phyloP scores from a whole-genome alignment of 106 monocot genomes.

The Amphibolis antarctica region DNA sequence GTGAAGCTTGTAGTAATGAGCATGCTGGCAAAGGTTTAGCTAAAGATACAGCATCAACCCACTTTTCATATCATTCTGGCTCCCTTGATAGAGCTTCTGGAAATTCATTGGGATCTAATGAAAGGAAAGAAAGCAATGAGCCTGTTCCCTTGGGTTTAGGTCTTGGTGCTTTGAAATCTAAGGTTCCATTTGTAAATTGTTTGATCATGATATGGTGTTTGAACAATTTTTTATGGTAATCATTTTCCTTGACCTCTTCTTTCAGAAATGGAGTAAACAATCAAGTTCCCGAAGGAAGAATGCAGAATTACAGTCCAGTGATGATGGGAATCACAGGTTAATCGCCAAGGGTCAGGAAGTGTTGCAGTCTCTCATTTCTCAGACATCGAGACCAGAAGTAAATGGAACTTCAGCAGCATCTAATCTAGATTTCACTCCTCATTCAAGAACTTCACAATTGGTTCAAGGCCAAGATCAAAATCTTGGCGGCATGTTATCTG shows the following conservation, averaged over 20 bases:
- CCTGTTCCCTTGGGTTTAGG: conserved; percentile 57
- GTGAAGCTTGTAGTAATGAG: not conserved
- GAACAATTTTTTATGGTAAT: not conserved
- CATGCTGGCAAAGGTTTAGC: not conserved
- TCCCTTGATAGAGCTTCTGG: not conserved
- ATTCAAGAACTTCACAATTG: conserved; percentile 26
- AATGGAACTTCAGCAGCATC: conserved; percentile 11
- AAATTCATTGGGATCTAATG: conserved; percentile 12
- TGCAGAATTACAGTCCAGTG: conserved; percentile 1
- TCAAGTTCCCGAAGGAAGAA: conserved; percentile 24
- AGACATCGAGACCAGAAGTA: conserved; percentile 9
- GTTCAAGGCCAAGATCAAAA: conserved; percentile 26
- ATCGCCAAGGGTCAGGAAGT: conserved; percentile 44
- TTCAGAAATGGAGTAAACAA: conserved; percentile 43
- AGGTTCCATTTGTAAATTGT: conserved; percentile 22
- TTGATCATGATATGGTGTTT: not conserved
- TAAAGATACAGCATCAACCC: conserved; percentile 9
- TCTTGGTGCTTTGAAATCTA: conserved; percentile 56
- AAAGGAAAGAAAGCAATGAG: conserved; percentile 16
- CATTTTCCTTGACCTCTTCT: not conserved
- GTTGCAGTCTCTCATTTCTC: conserved; percentile 36
- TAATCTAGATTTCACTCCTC: conserved; percentile 12
- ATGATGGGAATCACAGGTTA: conserved; percentile 21
- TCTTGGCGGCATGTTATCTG: conserved; percentile 19
- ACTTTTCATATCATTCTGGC: not conserved